Evolutionary conservation across 345 rosid species (phyloP), one percentile per base, ranked within the genome.

Genomic region (Lenwebbia sp.): DNA sequence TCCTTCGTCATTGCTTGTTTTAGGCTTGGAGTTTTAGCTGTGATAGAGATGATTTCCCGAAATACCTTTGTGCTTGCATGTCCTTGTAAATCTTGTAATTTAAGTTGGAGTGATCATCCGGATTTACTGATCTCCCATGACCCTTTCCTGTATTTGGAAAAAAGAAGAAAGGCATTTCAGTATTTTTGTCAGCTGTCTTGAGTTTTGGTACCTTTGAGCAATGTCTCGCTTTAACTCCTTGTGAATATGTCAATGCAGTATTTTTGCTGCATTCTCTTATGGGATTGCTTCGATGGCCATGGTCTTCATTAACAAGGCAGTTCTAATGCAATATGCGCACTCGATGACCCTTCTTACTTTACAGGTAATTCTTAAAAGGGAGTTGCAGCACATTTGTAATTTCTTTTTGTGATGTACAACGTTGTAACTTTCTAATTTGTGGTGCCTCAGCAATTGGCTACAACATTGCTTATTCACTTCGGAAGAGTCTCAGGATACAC

Each of bases 261-360:
- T 97, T 88, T 76, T 90, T 84, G 86, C 99, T 70, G 99, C 99
- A 17, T 84, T 96, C 85, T 94, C 99, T 6, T 97, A 97, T 94
- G 99, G 99, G 83, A 74, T 93, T 89, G 94, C 96, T 89, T 97
- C 99, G 2, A 97, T 97, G 99, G 98, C 98, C 8, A 97, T 97
- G 99, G 99, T 96, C 83, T 97, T 97, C 86, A 96, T 97, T 91
- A 97, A 97, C 76, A 97, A 96, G 90, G 98, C 98, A 52, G 93
- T 96, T 83, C 84, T 97, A 52, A 96, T 97, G 99, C 96, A 95
- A 88, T 97, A 94, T 88, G 86, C 93, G 15, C 85, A 95, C 82
- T 96, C 98, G 0, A 95, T 97, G 99, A 95, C 99, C 82, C 90
- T 97, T 89, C 99, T 97, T 83, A 91, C 95, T 5, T 53, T 96